Evolutionary conservation across 2,329 filamentous ascomycete species (phyloP).

Genomic region (Fonsecaea pedrosoi): DNA sequence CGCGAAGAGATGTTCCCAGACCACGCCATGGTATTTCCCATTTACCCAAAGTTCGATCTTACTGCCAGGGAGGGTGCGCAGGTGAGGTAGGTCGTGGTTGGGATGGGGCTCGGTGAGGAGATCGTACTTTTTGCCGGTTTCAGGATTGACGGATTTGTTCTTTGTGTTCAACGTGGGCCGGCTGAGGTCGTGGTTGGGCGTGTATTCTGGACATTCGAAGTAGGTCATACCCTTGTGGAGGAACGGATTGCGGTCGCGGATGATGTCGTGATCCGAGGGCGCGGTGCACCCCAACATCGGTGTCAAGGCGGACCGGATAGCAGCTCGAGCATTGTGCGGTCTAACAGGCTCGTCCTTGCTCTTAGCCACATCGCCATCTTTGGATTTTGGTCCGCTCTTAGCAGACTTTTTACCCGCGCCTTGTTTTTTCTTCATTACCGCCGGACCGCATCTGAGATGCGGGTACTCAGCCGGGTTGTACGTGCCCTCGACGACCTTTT

Average conservation of each 20-base stretch:
- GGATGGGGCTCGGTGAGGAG: slow-evolving; percentile 49
- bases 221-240: slow-evolving; percentile 71
- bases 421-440: slow-evolving; percentile 37
- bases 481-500: slow-evolving; percentile 83
- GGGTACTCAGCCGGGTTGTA: slow-evolving; percentile 80
- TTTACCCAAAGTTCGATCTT: slow-evolving; percentile 93
- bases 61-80: slow-evolving; percentile 85
- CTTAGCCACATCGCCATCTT: slow-evolving; percentile 32
- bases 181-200: slow-evolving; percentile 85
- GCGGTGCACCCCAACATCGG: slow-evolving; percentile 22
- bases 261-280: slow-evolving; percentile 67
- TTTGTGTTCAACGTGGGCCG: slow-evolving; percentile 59
- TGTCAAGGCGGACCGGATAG: slow-evolving; percentile 26
- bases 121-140: slow-evolving; percentile 45
- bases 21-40: slow-evolving; percentile 80
- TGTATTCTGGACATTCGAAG: slow-evolving; percentile 89
- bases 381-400: slow-evolving; percentile 35
- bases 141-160: slow-evolving; percentile 66
- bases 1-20: slow-evolving; percentile 84
- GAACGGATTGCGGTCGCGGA: slow-evolving; percentile 93
- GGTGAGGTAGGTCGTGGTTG: slow-evolving; percentile 72
- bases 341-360: slow-evolving; percentile 30
- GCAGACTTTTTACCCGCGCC: slow-evolving; percentile 34
- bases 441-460: slow-evolving; percentile 39
- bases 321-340: slow-evolving; percentile 23